Percentiles rank a stretch among this genome's conserved stretches.
Conservation (phyloP, 768 basidiomycete genomes). For the Chalciporus sphaerocephalus region DNA sequence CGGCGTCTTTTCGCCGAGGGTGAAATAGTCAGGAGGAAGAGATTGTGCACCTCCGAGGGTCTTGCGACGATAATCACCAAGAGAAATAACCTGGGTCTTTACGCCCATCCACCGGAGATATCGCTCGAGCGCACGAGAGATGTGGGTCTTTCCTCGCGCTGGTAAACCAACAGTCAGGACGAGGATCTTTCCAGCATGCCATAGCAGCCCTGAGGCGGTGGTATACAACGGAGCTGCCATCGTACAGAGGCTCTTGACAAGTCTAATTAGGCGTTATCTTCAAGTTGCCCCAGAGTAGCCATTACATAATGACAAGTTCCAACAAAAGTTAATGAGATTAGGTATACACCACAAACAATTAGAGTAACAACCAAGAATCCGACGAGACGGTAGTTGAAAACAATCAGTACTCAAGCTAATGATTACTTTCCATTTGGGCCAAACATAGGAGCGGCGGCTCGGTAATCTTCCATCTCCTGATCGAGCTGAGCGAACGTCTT, state of each 20-base stretch:
- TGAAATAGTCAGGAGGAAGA: conserved; percentile 91
- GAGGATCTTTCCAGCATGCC: conserved; percentile 93
- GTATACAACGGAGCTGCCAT: conserved; percentile 96
- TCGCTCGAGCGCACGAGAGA: conserved; percentile 91
- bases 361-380: not conserved
- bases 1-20: conserved; percentile 69
- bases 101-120: conserved; percentile 98
- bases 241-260: not conserved
- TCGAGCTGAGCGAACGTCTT: conserved; percentile 66
- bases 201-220: conserved; percentile 81
- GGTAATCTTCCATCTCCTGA: conserved; percentile 78
- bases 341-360: not conserved
- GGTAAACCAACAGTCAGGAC: conserved; percentile 91
- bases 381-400: not conserved
- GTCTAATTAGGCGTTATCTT: not conserved
- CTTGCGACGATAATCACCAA: conserved; percentile 93
- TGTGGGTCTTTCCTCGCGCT: conserved; percentile 94
- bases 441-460: conserved; percentile 36
- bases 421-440: conserved; percentile 13
- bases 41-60: conserved; percentile 83
- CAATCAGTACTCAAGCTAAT: not conserved
- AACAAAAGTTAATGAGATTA: not conserved
- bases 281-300: not conserved
- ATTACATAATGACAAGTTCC: conserved; percentile 19
- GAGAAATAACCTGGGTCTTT: conserved; percentile 89